phyloP scores from a whole-genome alignment of 768 basidiomycete species.

The Macrolepiota dolichaula region DNA sequence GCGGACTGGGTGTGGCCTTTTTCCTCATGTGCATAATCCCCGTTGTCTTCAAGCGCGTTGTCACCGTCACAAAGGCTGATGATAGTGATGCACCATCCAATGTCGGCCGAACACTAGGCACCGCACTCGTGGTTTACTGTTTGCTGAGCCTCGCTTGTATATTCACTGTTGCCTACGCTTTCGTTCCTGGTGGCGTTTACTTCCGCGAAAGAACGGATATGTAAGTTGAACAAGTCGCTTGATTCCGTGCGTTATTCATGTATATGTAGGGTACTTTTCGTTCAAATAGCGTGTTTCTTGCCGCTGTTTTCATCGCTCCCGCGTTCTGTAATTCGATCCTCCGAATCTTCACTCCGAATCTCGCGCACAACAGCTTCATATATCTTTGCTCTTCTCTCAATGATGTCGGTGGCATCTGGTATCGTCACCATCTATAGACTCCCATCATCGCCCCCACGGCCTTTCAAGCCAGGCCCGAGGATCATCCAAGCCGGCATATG shows the following conservation, averaged over 20 bases:
- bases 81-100: neutral
- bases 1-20: constrained; percentile 58
- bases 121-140: constrained; percentile 57
- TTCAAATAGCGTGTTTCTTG: constrained; percentile 47
- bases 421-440: constrained; percentile 51
- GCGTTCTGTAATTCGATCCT: neutral
- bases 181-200: constrained; percentile 76
- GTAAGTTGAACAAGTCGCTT: constrained; percentile 36
- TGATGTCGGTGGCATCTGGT: constrained; percentile 45
- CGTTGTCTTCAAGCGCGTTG: constrained; percentile 43
- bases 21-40: constrained; percentile 69
- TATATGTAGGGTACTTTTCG: constrained; percentile 44
- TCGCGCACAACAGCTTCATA: constrained; percentile 18
- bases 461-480: constrained; percentile 61
- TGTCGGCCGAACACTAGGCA: constrained; percentile 23
- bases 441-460: constrained; percentile 45
- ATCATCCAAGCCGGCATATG: constrained; percentile 84
- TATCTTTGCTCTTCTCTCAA: constrained; percentile 30
- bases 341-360: neutral
- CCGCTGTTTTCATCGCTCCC: constrained; percentile 28
- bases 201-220: constrained; percentile 76
- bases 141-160: constrained; percentile 66
- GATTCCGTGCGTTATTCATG: neutral
- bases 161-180: constrained; percentile 89
- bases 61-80: constrained; percentile 21